phyloP scores from a whole-genome alignment of 257 asterid species.

The Misopates orontium region DNA sequence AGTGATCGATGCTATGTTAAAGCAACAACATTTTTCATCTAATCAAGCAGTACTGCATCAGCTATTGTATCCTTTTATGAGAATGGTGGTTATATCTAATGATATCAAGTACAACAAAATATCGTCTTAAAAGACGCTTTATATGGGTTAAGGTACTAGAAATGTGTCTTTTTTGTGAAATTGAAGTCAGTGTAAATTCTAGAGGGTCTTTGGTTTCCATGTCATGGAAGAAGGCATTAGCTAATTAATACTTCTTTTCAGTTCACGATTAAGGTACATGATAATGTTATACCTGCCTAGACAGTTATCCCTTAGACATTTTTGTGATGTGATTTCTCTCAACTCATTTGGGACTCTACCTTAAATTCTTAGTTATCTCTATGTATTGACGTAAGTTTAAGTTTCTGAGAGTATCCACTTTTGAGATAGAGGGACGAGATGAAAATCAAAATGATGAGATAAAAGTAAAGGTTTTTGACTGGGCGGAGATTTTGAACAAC shows the following conservation, averaged over 20 bases:
- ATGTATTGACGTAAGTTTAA: too few species aligned
- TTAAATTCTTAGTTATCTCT: too few species aligned
- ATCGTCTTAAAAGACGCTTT: not conserved
- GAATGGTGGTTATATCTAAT: not conserved
- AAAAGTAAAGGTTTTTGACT: too few species aligned
- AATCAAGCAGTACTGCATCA: not conserved
- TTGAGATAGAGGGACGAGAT: too few species aligned
- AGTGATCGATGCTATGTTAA: not conserved
- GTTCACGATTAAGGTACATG: not conserved
- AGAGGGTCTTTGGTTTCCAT: slow-evolving; percentile 5
- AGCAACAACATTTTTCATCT: not conserved
- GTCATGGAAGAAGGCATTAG: slow-evolving; percentile 3
- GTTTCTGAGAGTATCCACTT: too few species aligned
- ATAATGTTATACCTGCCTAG: too few species aligned
- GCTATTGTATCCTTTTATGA: slow-evolving; percentile 2
- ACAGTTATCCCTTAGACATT: too few species aligned
- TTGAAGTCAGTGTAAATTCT: not conserved
- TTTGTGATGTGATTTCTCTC: too few species aligned
- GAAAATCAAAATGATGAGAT: too few species aligned
- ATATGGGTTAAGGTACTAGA: not conserved
- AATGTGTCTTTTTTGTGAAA: not conserved
- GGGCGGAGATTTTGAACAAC: too few species aligned
- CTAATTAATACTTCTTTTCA: not conserved
- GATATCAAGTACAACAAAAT: too few species aligned
- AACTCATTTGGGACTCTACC: too few species aligned